Evolutionary conservation across 805 yeast species (phyloP).

Genomic region (Wickerhamiella alocasiicola): DNA sequence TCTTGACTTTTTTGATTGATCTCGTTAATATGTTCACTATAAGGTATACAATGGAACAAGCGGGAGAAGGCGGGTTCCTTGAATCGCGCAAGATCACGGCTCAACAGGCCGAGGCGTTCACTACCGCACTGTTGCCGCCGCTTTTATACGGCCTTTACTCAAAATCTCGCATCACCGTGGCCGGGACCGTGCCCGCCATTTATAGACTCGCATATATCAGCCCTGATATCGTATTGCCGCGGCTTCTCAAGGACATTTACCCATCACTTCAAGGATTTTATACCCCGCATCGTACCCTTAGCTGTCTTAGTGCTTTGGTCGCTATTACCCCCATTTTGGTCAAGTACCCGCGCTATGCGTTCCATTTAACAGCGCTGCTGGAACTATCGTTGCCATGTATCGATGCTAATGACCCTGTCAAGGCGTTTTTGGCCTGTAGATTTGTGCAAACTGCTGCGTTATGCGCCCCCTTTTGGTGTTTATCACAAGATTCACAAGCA

Average conservation of each 20-base stretch:
- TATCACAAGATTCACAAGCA: slow-evolving; percentile 28
- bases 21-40: slow-evolving; percentile 32
- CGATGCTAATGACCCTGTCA: slow-evolving; percentile 72
- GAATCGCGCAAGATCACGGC: slow-evolving; percentile 24
- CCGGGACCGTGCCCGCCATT: slow-evolving; percentile 11
- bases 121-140: slow-evolving; percentile 41
- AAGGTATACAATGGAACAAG: slow-evolving; percentile 29
- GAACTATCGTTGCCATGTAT: slow-evolving; percentile 65
- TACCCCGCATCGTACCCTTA: slow-evolving; percentile 62
- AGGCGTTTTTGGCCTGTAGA: slow-evolving; percentile 57
- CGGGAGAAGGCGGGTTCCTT: slow-evolving; percentile 24
- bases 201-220: slow-evolving; percentile 43
- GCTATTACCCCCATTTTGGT: slow-evolving; percentile 58
- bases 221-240: slow-evolving; percentile 34
- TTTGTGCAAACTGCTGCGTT: slow-evolving; percentile 58
- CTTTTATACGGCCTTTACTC: slow-evolving; percentile 44
- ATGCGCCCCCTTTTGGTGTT: slow-evolving; percentile 48
- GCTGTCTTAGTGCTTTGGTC: slow-evolving; percentile 57
- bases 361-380: slow-evolving; percentile 66
- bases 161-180: slow-evolving; percentile 11
- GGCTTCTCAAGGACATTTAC: slow-evolving; percentile 47
- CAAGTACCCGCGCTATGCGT: slow-evolving; percentile 46
- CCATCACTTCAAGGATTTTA: slow-evolving; percentile 31
- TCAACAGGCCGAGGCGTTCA: slow-evolving; percentile 31
- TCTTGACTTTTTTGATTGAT: slow-evolving; percentile 52